Evolutionary conservation across 805 yeast species (phyloP), one percentile per base, ranked within the genome.

Genomic region (Kluyveromyces nonfermentans): DNA sequence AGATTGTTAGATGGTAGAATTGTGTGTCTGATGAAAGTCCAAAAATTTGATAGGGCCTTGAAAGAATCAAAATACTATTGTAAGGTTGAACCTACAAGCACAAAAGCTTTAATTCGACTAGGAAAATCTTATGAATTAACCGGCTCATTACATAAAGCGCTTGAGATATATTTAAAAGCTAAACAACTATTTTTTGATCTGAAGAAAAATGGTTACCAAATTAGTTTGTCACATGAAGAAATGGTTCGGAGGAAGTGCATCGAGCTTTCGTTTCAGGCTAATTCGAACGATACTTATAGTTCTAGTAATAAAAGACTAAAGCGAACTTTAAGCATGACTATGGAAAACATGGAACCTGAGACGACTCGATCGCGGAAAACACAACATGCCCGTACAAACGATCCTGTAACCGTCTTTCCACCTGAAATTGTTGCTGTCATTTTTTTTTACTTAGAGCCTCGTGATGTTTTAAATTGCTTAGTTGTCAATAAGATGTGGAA

Each of bases 1-100:
- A 52, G 54, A 33, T 31, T 60, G 8, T 40, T 61, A 41, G 65
- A 58, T 35, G 56, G 55, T 42, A 35, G 59, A 6, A 47, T 59
- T 7, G 59, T 62, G 0, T 50, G 59, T 12, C 57, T 55, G 47
- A 63, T 57, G 40, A 60, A 56, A 41, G 19, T 58, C 20, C 52
- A 53, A 4, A 54, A 58, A 20, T 19, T 53, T 10, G 46, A 46
- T 4, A 54, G 49, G 19, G 62, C 63, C 1, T 32, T 54, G 25
- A 46, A 43, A 30, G 53, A 50, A 32, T 48, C 49, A 12, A 33
- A 41, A 22, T 38, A 38, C 18, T 38, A 16, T 21, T 30, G 34
- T 17, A 38, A 38, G 21, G 31, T 38, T 18, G 41, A 38, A 9
- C 41, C 41, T 5, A 15, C 22, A 4, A 38, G 34, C 18, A 38